phyloP scores from a whole-genome alignment of 208 protist species.

The Leishmania gerbilli region DNA sequence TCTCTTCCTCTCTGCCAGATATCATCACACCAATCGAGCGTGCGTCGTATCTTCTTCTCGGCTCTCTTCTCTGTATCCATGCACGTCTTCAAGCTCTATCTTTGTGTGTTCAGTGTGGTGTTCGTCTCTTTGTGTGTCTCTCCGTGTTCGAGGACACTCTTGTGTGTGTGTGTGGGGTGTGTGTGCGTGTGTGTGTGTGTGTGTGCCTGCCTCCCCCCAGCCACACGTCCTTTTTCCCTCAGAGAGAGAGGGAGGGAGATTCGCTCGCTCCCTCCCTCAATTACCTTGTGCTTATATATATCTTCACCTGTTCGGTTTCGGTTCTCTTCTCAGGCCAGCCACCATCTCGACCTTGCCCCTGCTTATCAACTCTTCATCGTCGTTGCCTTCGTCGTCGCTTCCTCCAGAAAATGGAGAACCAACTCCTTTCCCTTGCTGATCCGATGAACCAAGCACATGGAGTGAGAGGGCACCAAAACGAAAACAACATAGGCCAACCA shows the following conservation, averaged over 20 bases:
- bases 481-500: no score
- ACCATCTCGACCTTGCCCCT: not conserved
- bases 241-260: not conserved
- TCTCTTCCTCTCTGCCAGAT: not conserved
- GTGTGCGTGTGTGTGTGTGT: not conserved
- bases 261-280: not conserved
- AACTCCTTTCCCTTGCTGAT: not conserved
- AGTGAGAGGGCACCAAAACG: not conserved
- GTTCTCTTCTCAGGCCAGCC: not conserved
- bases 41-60: not conserved
- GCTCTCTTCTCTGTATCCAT: not conserved
- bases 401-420: not conserved
- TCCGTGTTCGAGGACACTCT: not conserved
- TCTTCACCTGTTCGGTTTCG: constrained; percentile 7
- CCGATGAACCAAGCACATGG: not conserved
- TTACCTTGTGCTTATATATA: constrained; percentile 1
- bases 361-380: not conserved
- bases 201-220: not conserved
- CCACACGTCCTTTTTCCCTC: not conserved
- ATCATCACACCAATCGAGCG: not conserved
- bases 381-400: not conserved
- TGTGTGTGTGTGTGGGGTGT: not conserved
- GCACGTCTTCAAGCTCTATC: not conserved
- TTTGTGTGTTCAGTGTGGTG: not conserved
- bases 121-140: not conserved